Conservation (phyloP, 768 basidiomycete species). For the Multifurca ochricompacta region DNA sequence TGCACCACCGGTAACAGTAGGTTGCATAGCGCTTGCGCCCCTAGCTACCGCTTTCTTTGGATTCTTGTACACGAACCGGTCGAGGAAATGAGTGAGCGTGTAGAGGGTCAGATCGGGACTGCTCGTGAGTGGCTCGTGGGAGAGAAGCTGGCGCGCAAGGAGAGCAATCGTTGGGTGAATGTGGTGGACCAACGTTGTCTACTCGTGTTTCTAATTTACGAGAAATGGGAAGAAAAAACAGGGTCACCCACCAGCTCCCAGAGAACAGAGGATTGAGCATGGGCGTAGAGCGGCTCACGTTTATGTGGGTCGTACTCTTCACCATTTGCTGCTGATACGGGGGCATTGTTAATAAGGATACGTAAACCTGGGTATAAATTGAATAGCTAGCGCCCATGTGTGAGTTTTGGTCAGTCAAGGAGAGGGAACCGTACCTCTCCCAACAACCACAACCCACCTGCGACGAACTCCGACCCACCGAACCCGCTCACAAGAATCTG, state of each 20-base stretch:
- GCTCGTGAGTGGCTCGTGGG: slow-evolving; percentile 65
- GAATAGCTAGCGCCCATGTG: slow-evolving; percentile 37
- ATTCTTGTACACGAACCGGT: slow-evolving; percentile 96
- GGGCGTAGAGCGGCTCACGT: slow-evolving; percentile 81
- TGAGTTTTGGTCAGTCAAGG: background rate
- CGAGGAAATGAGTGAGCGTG: slow-evolving; percentile 91
- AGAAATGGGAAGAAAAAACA: background rate
- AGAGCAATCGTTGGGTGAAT: slow-evolving; percentile 88
- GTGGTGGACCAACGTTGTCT: slow-evolving; percentile 77
- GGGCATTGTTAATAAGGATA: slow-evolving; percentile 28
- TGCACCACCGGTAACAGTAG: slow-evolving; percentile 61
- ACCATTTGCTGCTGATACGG: background rate
- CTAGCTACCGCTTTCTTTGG: slow-evolving; percentile 66
- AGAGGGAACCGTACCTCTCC: slow-evolving; percentile 56
- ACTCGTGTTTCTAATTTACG: background rate
- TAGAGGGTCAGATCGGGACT: slow-evolving; percentile 86
- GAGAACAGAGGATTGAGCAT: slow-evolving; percentile 69
- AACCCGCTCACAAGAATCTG: slow-evolving; percentile 30
- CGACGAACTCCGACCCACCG: slow-evolving; percentile 4
- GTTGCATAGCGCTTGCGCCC: slow-evolving; percentile 94
- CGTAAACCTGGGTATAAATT: slow-evolving; percentile 39
- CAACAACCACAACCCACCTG: slow-evolving; percentile 37
- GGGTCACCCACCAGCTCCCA: slow-evolving; percentile 91
- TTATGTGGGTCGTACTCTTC: slow-evolving; percentile 76
- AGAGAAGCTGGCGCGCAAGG: slow-evolving; percentile 76